These are phyloP conservation scores for bread wheat (Triticum aestivum) DNA, from an alignment of 176 grass and related monocot species.

Conservation along the genomic window DNA sequence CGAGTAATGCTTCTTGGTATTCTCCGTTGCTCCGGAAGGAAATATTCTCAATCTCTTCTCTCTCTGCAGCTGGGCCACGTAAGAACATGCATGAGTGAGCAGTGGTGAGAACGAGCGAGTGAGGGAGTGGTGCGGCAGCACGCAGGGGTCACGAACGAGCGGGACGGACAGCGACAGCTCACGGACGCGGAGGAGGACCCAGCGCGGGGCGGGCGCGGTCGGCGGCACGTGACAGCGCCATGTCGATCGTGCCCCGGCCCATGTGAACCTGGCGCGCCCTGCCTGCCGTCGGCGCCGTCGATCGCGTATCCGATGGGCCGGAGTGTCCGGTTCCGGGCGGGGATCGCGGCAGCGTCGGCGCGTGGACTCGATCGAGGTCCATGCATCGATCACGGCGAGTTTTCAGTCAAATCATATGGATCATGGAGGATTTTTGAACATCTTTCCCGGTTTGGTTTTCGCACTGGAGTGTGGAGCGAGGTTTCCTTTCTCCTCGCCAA, in stretches of 20 bases:
- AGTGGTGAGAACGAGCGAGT: neutral
- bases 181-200: neutral
- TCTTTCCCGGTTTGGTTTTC: no score
- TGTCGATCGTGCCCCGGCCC: neutral
- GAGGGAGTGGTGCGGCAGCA: conserved; percentile 15
- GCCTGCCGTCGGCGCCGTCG: neutral
- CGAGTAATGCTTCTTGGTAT: neutral
- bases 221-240: neutral
- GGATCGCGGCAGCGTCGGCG: conserved; percentile 18
- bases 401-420: neutral
- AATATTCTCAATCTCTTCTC: neutral
- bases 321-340: neutral
- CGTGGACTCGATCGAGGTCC: neutral
- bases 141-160: neutral
- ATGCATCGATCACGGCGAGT: neutral
- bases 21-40: neutral
- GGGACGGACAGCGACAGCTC: neutral
- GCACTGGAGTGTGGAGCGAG: no score
- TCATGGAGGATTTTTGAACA: no score
- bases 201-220: neutral
- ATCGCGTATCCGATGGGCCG: neutral
- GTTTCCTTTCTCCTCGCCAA: no score
- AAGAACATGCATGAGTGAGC: no score
- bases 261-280: neutral
- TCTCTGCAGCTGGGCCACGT: neutral